phyloP scores from a whole-genome alignment of 352 stramenopile genomes.

The Phytopythium sindhum region DNA sequence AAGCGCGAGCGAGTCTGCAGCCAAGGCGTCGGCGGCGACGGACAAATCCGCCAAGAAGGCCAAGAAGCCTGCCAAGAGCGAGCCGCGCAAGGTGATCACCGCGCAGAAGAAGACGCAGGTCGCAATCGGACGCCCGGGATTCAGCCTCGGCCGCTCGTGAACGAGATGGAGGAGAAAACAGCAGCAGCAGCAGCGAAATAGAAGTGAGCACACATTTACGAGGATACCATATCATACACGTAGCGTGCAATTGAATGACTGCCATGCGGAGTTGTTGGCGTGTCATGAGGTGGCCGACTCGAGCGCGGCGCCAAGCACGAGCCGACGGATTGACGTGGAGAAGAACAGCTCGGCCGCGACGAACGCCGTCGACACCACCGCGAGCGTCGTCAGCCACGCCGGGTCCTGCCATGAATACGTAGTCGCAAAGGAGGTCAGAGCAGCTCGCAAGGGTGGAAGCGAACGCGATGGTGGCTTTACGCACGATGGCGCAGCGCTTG shows the following conservation, averaged over 20 bases:
- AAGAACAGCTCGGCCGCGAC: conserved; percentile 38
- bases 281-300: background rate
- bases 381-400: conserved; percentile 32
- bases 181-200: background rate
- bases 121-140: conserved; percentile 72
- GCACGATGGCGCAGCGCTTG: conserved; percentile 56
- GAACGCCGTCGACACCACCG: conserved; percentile 31
- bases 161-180: background rate
- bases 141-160: conserved; percentile 76
- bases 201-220: background rate
- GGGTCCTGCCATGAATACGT: conserved; percentile 21
- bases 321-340: conserved; percentile 25
- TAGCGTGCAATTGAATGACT: background rate
- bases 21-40: conserved; percentile 6
- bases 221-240: background rate
- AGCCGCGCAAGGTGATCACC: conserved; percentile 45
- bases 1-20: conserved; percentile 3
- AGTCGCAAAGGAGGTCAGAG: background rate
- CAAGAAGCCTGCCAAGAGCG: conserved; percentile 35
- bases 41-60: conserved; percentile 10
- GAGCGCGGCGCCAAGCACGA: conserved; percentile 15
- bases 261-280: background rate
- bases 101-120: conserved; percentile 74
- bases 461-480: conserved; percentile 9
- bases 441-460: background rate